Evolutionary conservation across 306 rosid genomes (phyloP), one percentile per base, ranked within the genome.

Genomic region (Acacia crassicarpa): DNA sequence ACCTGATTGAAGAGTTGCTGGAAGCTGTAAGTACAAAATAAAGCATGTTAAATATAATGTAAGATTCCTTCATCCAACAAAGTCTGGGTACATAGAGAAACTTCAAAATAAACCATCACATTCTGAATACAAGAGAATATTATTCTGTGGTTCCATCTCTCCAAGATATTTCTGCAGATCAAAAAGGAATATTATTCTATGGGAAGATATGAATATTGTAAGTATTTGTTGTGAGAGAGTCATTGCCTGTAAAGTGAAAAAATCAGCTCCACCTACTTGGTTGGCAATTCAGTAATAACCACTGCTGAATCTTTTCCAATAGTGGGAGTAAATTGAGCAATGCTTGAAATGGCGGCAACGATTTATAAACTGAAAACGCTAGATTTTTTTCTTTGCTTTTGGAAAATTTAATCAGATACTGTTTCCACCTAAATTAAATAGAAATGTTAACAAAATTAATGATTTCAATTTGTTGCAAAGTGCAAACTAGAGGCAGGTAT

Each of bases 1-100:
- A 51, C 99, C 99, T 16, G 89, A 88, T 85, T 87, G 93, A 82
- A 95, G 89, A 58, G 94, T 95, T 59, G 99, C 98, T 65, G 99
- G 99, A 84, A 95, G 97, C 99, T 95, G 94, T 69, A 81, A 83
- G 80, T 56, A 81, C 30, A 74, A 74, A 80, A 80, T 71, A 71
- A 79, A 40, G 70, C 12, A 76, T 30, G 78, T 84, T 84, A 70
- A 27, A 20, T 62, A 82, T 65, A 48, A 69, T 72, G 51, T 75
- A 66, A 70, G 69, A 48, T 81, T 67, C 51, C 77, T 83, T 49
- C 78, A 43, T 54, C 75, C 63, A 73, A 73, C 46, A 41, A 22
- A 72, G 35, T 48, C 32, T 45, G 81, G 79, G 23, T 58, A 73
- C 58, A 69, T 33, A 79, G 48, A 72, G 53, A 23, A 61, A 61